Conservation (phyloP, 257 asterid genomes). For the Solanum ahanhuiri region DNA sequence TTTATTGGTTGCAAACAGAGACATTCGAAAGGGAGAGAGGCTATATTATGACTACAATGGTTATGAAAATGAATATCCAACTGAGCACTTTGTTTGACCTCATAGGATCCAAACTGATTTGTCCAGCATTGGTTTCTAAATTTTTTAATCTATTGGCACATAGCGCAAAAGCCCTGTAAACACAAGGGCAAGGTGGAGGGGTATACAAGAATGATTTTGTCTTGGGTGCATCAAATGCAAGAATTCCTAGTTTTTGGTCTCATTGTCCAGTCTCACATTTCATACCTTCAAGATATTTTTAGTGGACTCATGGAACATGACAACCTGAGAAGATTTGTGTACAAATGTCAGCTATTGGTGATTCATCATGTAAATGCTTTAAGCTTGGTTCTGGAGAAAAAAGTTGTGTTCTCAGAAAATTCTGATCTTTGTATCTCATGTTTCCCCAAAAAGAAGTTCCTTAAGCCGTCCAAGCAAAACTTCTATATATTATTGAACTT, state of each 20-base stretch:
- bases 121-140: background rate
- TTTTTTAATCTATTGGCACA: background rate
- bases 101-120: background rate
- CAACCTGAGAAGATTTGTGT: background rate
- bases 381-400: background rate
- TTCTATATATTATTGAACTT: background rate
- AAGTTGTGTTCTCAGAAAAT: background rate
- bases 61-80: conserved; percentile 82
- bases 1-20: conserved; percentile 65
- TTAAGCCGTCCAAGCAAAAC: background rate
- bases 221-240: background rate
- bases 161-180: background rate
- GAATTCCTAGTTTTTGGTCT: background rate
- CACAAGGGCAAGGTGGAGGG: background rate
- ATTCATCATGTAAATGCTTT: background rate
- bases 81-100: conserved; percentile 68
- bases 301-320: background rate
- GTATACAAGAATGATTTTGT: background rate
- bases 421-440: background rate
- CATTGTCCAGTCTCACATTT: background rate
- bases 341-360: background rate
- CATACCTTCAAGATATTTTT: background rate
- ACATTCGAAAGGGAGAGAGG: conserved; percentile 76
- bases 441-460: background rate
- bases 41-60: conserved; percentile 87